Base-by-base conservation (phyloP, 2,329 filamentous ascomycete genomes). In the Phialocephala subalpina region DNA sequence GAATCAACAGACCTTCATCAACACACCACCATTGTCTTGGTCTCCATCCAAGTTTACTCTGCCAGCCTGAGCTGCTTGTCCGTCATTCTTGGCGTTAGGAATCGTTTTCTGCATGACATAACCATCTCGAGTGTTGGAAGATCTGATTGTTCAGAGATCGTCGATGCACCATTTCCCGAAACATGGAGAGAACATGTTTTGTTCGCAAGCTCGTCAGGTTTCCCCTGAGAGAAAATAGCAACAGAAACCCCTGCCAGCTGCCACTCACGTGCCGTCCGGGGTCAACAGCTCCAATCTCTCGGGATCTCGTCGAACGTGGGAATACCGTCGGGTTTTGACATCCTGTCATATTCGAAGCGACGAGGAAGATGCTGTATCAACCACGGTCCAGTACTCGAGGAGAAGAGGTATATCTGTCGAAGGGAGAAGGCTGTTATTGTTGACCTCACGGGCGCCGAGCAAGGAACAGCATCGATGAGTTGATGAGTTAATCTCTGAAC, bases 31-130 rank as follows among this genome's bases (percentile, higher is more conserved):
- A 49, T 22, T 12, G 11, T 18, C 42, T 47, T 47, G 14, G 12
- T 47, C 42, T 22, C 8, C 29, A 5, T 33, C 29, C 29, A 33
- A 33, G 38, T 16, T 42, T 14, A 3, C 25, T 53, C 49, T 33
- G 25, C 5, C 25, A 16, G 49, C 22, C 49, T 53, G 49, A 29
- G 49, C 11, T n/a, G 49, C 8, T 16, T 12, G 49, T 14, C 27
- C 49, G 49, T 53, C 49, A 53, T 53, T 53, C 49, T 53, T 53
- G 49, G 49, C 25, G 9, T 29, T 14, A 33, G 25, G 29, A 53
- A 33, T 22, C 25, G 25, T 6, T 53, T 53, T n/a, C 22, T 14
- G 27, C 11, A 53, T 27, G 49, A 52, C 47, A 52, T 52, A 52
- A 52, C 22, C 47, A 9, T 25, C n/a, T 47, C 45, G 45, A 7